These are phyloP conservation scores for Phaeosphaeria sp. DNA, from an alignment of 2,329 filamentous ascomycete genomes.

Conservation along the genomic window DNA sequence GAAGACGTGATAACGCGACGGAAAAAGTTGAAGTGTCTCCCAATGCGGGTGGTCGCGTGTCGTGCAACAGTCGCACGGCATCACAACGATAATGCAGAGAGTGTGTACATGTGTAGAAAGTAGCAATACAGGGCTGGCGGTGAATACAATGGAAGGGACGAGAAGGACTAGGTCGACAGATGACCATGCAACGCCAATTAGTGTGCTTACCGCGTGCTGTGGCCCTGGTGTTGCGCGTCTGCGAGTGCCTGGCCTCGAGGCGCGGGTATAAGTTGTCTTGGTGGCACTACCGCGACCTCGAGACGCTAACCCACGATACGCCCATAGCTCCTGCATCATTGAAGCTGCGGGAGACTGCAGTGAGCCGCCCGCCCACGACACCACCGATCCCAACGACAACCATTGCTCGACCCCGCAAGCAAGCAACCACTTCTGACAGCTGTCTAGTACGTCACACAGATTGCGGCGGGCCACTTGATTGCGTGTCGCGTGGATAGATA, in stretches of 20 bases:
- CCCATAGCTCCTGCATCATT: neutral
- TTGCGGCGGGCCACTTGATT: neutral
- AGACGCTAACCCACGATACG: conserved; percentile 6
- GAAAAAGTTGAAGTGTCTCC: neutral
- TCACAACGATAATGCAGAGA: neutral
- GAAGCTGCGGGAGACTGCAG: neutral
- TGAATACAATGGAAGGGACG: conserved; percentile 2
- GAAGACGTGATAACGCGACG: neutral
- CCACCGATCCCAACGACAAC: neutral
- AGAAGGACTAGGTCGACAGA: conserved; percentile 12
- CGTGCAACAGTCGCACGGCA: conserved; percentile 20
- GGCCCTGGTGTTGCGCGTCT: conserved; percentile 39
- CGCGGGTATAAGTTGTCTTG: conserved; percentile 5
- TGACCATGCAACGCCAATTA: conserved; percentile 2
- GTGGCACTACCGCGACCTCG: conserved; percentile 10
- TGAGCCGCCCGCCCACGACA: neutral
- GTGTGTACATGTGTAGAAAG: neutral
- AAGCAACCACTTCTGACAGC: conserved; percentile 7
- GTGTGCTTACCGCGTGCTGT: conserved; percentile 25
- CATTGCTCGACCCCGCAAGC: neutral
- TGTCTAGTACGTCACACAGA: conserved; percentile 17
- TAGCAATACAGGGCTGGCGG: neutral
- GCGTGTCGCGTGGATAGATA: conserved; percentile 9
- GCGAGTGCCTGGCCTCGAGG: conserved; percentile 32
- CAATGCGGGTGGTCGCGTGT: conserved; percentile 29